Evolutionary conservation across 192 early-diverging fungal species (phyloP), one percentile per base, ranked within the genome.

Genomic region (Coemansia sp.): DNA sequence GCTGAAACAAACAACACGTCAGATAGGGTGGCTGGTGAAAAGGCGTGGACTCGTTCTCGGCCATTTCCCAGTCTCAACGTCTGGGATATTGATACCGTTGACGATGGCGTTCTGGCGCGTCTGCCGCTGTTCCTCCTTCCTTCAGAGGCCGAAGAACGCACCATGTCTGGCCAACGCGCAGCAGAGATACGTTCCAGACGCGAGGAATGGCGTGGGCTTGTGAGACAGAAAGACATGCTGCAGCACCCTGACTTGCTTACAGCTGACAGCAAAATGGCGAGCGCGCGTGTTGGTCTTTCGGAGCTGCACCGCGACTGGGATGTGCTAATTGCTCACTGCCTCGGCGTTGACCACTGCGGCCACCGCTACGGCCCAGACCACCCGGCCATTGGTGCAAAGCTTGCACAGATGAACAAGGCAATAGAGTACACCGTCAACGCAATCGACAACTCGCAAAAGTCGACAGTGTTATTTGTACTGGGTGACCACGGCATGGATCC

Each of bases 401-500:
- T 99, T 37, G 72, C 67, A 0, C 90, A 97, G 69, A 94, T 96
- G 90, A 92, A 98, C 79, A 67, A 69, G 9, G 87, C 95, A 21
- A 70, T 99, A 9, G 79, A 85, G 41, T 71, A 85, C 5, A 70
- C 96, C 6, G 76, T 93, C 23, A 71, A 84, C 0, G 71, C 82
- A 23, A 75, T 97, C 5, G 88, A 93, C 63, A 44, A 65, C 11
- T 69, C 75, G 7, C 63, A 72, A 18, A 79, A 91, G 11, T 87
- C 94, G 12, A 96, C 96, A 0, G 75, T 94, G 11, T 83, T 97
- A 9, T 82, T 95, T 15, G 90, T 99, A 19, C 88, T 98, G 82
- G 97, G 97, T 39, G 97, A 99, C 74, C 97, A 99, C 66, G 97
- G 97, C 8, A 99, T 99, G 97, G 93, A 94, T 45, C 65, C 76